Evolutionary conservation across 352 stramenopile species (phyloP).

Genomic region (Pseudoperonospora humuli): DNA sequence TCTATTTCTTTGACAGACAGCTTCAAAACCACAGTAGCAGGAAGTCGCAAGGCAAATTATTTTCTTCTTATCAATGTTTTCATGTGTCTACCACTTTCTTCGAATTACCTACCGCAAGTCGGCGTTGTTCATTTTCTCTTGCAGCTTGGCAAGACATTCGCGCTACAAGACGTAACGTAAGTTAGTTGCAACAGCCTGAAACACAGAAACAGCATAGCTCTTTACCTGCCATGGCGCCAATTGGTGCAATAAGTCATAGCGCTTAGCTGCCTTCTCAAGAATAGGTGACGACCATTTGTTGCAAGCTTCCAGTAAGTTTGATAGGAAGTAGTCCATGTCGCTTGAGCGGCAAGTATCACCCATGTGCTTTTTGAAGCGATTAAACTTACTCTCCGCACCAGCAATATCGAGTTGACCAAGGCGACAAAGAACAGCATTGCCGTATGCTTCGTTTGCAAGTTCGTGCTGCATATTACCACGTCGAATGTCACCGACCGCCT

Average conservation of each 20-base stretch:
- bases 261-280: slow-evolving; percentile 40
- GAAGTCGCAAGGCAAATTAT: background rate
- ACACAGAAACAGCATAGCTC: background rate
- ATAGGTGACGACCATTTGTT: slow-evolving; percentile 47
- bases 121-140: slow-evolving; percentile 36
- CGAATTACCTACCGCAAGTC: slow-evolving; percentile 53
- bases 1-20: too few species aligned
- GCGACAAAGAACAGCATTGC: slow-evolving; percentile 51
- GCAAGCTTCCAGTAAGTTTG: slow-evolving; percentile 46
- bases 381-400: slow-evolving; percentile 45
- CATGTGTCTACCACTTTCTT: slow-evolving; percentile 2
- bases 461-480: slow-evolving; percentile 25
- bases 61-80: slow-evolving; percentile 8
- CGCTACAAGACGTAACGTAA: slow-evolving; percentile 19
- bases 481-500: slow-evolving; percentile 44
- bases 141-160: slow-evolving; percentile 46
- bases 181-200: background rate
- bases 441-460: slow-evolving; percentile 46
- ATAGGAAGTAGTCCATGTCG: slow-evolving; percentile 51
- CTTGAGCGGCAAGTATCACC: slow-evolving; percentile 24
- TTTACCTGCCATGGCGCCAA: slow-evolving; percentile 62
- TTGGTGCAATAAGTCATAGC: slow-evolving; percentile 34
- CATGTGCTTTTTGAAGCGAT: slow-evolving; percentile 30
- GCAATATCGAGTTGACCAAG: slow-evolving; percentile 48
- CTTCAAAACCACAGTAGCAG: too few species aligned